Percentiles rank a stretch among this genome's conserved stretches.
Conservation (phyloP, 306 rosid genomes). For the Carpinus fangiana region DNA sequence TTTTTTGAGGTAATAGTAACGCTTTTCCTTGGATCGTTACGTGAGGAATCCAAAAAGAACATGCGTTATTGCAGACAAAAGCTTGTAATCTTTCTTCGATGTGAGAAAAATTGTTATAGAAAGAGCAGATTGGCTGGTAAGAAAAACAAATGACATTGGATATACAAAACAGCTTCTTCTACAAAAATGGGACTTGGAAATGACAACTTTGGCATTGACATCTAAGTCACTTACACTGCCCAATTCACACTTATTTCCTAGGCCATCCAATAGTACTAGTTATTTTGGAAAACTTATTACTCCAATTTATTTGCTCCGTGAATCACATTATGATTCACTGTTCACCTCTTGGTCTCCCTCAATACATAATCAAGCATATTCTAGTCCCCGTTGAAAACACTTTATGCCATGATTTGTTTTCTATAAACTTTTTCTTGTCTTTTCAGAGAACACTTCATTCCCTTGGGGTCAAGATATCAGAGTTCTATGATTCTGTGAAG, state of each 20-base stretch:
- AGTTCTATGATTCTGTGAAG: slow-evolving; percentile 58
- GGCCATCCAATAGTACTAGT: not conserved
- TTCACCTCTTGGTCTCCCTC: not conserved
- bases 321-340: not conserved
- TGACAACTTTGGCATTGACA: not conserved
- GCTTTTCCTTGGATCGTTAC: no score
- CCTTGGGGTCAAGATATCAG: slow-evolving; percentile 51
- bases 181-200: not conserved
- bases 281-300: not conserved
- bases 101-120: not conserved
- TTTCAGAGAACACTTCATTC: slow-evolving; percentile 69
- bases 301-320: not conserved
- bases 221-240: not conserved
- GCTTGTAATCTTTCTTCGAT: not conserved
- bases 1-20: no score
- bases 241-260: not conserved
- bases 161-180: not conserved
- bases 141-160: not conserved
- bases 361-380: not conserved
- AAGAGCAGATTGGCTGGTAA: not conserved
- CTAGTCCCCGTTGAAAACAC: not conserved
- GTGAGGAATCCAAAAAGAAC: not conserved
- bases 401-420: not conserved
- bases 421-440: slow-evolving; percentile 3
- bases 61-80: not conserved